A percentile compares a stretch with the other conserved stretches of the same genome.
These are phyloP conservation scores for Arachis monticola DNA, from an alignment of 331 rosid genomes.

Conservation along the genomic window DNA sequence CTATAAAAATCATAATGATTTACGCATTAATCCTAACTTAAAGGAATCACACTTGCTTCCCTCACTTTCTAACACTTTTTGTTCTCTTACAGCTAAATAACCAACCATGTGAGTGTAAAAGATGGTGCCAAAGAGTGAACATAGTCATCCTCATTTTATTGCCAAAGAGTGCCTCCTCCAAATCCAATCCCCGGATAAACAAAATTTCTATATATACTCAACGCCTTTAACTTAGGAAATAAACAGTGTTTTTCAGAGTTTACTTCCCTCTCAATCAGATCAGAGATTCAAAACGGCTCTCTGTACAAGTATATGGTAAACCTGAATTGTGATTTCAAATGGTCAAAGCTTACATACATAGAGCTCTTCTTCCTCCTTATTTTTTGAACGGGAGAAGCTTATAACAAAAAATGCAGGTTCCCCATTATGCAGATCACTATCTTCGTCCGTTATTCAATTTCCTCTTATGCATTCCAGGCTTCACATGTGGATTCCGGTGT, in stretches of 20 bases:
- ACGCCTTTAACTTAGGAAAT: constrained; percentile 33
- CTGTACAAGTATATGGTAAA: constrained; percentile 38
- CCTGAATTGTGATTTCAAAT: constrained; percentile 35
- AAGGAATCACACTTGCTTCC: too few relatives aligned
- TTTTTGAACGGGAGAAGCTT: constrained; percentile 35
- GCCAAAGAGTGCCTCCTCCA: constrained; percentile 40
- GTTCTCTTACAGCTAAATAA: constrained; percentile 17
- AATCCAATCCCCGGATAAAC: constrained; percentile 38
- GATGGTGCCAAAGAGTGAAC: constrained; percentile 24
- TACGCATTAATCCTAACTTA: too few relatives aligned
- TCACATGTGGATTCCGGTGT: constrained; percentile 53
- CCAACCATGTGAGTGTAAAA: constrained; percentile 20
- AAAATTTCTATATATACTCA: constrained; percentile 40
- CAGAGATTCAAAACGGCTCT: constrained; percentile 31
- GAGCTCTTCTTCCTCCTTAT: constrained; percentile 30
- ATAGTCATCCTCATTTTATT: constrained; percentile 22
- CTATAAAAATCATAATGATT: too few relatives aligned
- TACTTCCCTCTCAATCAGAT: constrained; percentile 42
- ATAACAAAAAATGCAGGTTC: neutral
- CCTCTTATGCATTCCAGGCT: constrained; percentile 61
- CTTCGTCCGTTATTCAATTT: constrained; percentile 63
- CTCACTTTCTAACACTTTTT: too few relatives aligned
- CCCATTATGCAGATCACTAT: constrained; percentile 32
- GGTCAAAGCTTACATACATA: constrained; percentile 24
- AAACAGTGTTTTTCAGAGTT: constrained; percentile 28